These are phyloP conservation scores for Castanea mollissima DNA, from an alignment of 306 rosid species.

Conservation along the genomic window DNA sequence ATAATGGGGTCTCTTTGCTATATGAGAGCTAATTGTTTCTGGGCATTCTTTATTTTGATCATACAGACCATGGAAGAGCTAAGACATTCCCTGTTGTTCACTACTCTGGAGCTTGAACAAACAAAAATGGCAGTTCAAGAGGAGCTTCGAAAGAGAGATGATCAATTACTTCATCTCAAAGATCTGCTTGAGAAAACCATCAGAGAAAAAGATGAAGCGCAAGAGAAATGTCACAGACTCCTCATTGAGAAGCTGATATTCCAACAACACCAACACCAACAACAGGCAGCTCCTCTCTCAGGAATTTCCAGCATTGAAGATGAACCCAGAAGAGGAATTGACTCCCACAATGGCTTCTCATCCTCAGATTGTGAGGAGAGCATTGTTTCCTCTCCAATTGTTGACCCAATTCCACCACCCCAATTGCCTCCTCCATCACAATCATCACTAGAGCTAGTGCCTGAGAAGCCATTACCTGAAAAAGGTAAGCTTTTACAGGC, in stretches of 20 bases:
- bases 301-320: conserved; percentile 95
- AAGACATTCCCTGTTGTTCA: conserved; percentile 56
- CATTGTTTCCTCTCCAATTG: conserved; percentile 86
- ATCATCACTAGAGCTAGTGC: conserved; percentile 38
- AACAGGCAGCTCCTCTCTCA: conserved; percentile 60
- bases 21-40: conserved; percentile 21
- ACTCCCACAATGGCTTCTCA: conserved; percentile 71
- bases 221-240: conserved; percentile 59
- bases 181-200: conserved; percentile 65
- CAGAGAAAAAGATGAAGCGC: conserved; percentile 83
- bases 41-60: background rate
- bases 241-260: conserved; percentile 57
- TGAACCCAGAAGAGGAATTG: conserved; percentile 75
- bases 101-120: conserved; percentile 83
- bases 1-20: conserved; percentile 25
- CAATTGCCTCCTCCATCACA: conserved; percentile 27
- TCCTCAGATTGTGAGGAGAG: conserved; percentile 98
- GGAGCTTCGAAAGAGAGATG: conserved; percentile 80
- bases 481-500: conserved; percentile 96
- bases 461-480: conserved; percentile 81
- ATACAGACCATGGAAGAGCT: conserved; percentile 78
- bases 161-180: conserved; percentile 58
- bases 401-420: conserved; percentile 53
- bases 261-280: conserved; percentile 40
- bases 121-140: conserved; percentile 66